Percentiles rank a stretch among this genome's conserved stretches.
phyloP scores from a whole-genome alignment of 2,329 filamentous ascomycete species.

The Dothiorella sarmentorum region DNA sequence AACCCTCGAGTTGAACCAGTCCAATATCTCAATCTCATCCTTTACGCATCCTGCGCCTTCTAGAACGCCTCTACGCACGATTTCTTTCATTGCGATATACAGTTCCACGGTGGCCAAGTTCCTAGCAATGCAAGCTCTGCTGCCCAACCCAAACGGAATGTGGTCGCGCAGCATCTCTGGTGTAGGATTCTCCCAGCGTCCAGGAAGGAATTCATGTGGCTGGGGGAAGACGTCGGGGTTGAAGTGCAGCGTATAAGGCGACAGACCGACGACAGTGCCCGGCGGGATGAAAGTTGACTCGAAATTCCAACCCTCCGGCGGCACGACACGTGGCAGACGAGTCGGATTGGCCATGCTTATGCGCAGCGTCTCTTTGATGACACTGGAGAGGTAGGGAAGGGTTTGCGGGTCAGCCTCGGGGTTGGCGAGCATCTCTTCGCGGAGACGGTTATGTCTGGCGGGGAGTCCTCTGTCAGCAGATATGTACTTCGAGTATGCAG shows the following conservation, averaged over 20 bases:
- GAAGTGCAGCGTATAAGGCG: slow-evolving; percentile 26
- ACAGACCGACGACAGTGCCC: slow-evolving; percentile 29
- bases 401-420: slow-evolving; percentile 22
- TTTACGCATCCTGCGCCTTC: slow-evolving; percentile 40
- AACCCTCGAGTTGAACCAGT: slow-evolving; percentile 57
- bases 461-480: background rate
- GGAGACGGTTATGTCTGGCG: slow-evolving; percentile 35
- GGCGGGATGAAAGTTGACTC: slow-evolving; percentile 26
- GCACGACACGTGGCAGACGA: slow-evolving; percentile 26
- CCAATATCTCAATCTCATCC: slow-evolving; percentile 47
- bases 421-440: slow-evolving; percentile 32
- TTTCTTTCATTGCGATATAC: slow-evolving; percentile 34
- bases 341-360: slow-evolving; percentile 29
- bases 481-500: background rate
- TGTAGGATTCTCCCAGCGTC: slow-evolving; percentile 29
- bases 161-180: slow-evolving; percentile 33
- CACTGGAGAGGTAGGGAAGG: slow-evolving; percentile 32
- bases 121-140: slow-evolving; percentile 31
- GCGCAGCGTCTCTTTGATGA: slow-evolving; percentile 33
- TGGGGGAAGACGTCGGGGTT: slow-evolving; percentile 26
- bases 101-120: slow-evolving; percentile 32
- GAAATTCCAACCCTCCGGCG: slow-evolving; percentile 9
- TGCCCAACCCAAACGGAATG: slow-evolving; percentile 33
- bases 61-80: slow-evolving; percentile 45
- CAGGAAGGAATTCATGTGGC: slow-evolving; percentile 24